A percentile compares a stretch with the other conserved stretches of the same genome.
phyloP scores from a whole-genome alignment of 345 rosid species.

The Melaleuca quinquenervia region DNA sequence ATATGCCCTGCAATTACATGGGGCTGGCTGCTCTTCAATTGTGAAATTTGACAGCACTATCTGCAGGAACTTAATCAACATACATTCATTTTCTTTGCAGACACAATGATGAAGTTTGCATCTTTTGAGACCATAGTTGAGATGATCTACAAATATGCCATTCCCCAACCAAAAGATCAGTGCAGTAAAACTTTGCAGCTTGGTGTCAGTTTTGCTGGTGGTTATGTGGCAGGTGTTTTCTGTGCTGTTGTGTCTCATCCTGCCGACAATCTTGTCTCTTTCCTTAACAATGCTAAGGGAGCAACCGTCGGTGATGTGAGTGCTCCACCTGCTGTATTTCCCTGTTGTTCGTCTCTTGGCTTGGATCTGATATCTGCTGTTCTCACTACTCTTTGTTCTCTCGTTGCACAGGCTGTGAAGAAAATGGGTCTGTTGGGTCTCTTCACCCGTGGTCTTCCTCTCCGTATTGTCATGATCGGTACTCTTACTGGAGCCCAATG shows the following conservation, averaged over 20 bases:
- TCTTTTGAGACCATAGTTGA: slow-evolving; percentile 88
- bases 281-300: slow-evolving; percentile 92
- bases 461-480: slow-evolving; percentile 89
- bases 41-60: neutral
- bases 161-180: slow-evolving; percentile 76
- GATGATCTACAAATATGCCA: slow-evolving; percentile 60
- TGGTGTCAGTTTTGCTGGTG: slow-evolving; percentile 89
- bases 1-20: neutral
- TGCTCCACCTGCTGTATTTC: neutral
- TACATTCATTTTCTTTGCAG: slow-evolving; percentile 24
- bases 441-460: slow-evolving; percentile 87
- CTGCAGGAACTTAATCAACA: neutral
- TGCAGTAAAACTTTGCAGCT: slow-evolving; percentile 75
- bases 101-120: slow-evolving; percentile 97
- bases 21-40: neutral
- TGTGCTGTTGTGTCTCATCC: slow-evolving; percentile 94
- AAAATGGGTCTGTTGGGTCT: slow-evolving; percentile 73
- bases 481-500: slow-evolving; percentile 93
- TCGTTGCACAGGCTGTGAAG: slow-evolving; percentile 56
- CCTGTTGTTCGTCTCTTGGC: neutral
- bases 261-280: slow-evolving; percentile 94
- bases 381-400: neutral
- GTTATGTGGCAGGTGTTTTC: slow-evolving; percentile 82
- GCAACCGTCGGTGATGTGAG: slow-evolving; percentile 82
- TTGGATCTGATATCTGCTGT: neutral